phyloP scores from a whole-genome alignment of 2,329 filamentous ascomycete species.

The Tolypocladium ovalisporum region DNA sequence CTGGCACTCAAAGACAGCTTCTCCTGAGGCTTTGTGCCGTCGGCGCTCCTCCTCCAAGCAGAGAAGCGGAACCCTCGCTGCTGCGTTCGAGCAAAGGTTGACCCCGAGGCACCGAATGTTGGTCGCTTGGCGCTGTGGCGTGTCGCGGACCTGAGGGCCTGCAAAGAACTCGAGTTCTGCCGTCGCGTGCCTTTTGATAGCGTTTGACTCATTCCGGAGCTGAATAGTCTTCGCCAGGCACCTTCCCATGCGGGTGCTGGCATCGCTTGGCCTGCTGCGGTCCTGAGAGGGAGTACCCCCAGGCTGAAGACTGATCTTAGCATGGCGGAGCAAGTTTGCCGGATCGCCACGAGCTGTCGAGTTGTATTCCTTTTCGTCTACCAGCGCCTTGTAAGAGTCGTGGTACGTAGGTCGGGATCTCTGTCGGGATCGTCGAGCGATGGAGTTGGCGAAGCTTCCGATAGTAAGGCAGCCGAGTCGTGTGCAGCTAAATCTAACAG shows the following conservation, averaged over 20 bases:
- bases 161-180: neutral
- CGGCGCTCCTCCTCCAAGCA: slow-evolving; percentile 17
- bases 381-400: neutral
- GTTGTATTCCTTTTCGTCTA: neutral
- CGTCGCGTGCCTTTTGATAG: neutral
- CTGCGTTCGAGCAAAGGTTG: slow-evolving; percentile 11
- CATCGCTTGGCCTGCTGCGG: slow-evolving; percentile 7
- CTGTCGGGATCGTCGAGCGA: neutral
- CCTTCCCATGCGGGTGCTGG: slow-evolving; percentile 14
- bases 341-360: neutral
- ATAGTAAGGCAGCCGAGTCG: neutral
- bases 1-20: slow-evolving; percentile 51
- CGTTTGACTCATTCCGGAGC: slow-evolving; percentile 12
- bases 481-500: neutral
- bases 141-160: neutral
- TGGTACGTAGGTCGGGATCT: neutral
- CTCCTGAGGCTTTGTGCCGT: slow-evolving; percentile 11
- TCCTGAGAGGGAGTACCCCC: slow-evolving; percentile 9
- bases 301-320: slow-evolving; percentile 15
- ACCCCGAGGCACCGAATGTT: slow-evolving; percentile 6
- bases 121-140: slow-evolving; percentile 3
- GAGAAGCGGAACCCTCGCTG: slow-evolving; percentile 21
- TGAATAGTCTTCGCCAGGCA: slow-evolving; percentile 16
- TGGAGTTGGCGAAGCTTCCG: slow-evolving; percentile 2
- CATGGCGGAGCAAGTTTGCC: slow-evolving; percentile 8